Evolutionary conservation across 495 filamentous ascomycete species (phyloP).

Genomic region (Pyrenula aspistea): DNA sequence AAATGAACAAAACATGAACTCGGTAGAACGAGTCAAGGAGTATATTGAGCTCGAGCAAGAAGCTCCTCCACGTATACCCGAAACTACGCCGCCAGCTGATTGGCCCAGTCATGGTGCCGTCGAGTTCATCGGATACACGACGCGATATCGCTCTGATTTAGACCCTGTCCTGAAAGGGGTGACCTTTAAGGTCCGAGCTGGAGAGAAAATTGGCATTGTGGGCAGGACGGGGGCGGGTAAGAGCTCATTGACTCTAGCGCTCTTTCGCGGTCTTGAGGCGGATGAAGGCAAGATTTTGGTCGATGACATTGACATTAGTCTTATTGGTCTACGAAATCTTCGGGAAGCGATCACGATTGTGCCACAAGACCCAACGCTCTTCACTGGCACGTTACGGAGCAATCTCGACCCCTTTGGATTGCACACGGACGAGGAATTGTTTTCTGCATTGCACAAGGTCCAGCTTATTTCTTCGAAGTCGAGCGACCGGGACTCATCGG

Average conservation of each 20-base stretch:
- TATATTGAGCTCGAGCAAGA: constrained; percentile 97
- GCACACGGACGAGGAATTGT: constrained; percentile 88
- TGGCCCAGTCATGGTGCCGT: constrained; percentile 86
- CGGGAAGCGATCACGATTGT: constrained; percentile 94
- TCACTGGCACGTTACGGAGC: constrained; percentile 86
- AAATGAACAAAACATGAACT: constrained; percentile 99
- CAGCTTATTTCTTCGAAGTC: constrained; percentile 65
- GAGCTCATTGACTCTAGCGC: constrained; percentile 84
- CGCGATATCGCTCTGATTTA: constrained; percentile 77
- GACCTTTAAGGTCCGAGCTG: constrained; percentile 72
- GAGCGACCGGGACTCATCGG: constrained; percentile 28
- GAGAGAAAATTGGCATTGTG: constrained; percentile 93
- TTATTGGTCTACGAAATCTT: constrained; percentile 82
- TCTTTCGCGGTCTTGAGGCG: constrained; percentile 96
- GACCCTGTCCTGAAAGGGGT: constrained; percentile 75
- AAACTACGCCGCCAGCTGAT: constrained; percentile 59
- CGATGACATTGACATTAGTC: constrained; percentile 78
- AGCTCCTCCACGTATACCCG: constrained; percentile 62
- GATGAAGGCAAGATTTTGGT: constrained; percentile 83
- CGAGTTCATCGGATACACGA: constrained; percentile 77
- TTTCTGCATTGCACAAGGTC: constrained; percentile 76
- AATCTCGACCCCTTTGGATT: constrained; percentile 92
- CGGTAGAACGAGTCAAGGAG: constrained; percentile 95
- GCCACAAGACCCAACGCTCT: constrained; percentile 94
- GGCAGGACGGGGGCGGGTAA: constrained; percentile 95